Conservation (phyloP, 148 eudicot genomes). For the Selenicereus undatus region DNA sequence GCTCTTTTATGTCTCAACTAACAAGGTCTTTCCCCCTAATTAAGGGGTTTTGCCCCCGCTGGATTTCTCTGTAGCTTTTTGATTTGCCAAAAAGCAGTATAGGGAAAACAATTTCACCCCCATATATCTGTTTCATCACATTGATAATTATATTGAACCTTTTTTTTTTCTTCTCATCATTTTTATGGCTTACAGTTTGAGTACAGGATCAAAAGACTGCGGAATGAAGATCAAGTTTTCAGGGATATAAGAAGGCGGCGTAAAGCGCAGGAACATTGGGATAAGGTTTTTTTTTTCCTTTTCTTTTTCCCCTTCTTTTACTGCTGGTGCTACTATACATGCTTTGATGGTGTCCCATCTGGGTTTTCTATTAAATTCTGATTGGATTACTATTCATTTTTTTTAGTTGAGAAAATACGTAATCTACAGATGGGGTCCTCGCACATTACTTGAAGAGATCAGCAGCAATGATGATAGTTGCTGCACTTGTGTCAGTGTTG, state of each 20-base stretch:
- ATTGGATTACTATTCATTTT: slow-evolving; percentile 8
- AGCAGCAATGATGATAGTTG: slow-evolving; percentile 29
- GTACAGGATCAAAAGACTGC: slow-evolving; percentile 74
- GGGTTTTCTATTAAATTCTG: background rate
- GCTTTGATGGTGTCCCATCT: background rate
- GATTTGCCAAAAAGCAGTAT: background rate
- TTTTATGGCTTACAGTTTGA: slow-evolving; percentile 49
- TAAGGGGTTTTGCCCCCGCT: background rate
- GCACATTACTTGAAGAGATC: slow-evolving; percentile 42
- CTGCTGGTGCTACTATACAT: background rate
- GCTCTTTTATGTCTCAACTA: background rate
- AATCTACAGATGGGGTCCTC: slow-evolving; percentile 66
- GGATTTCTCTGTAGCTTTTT: too few species aligned
- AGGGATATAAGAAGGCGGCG: slow-evolving; percentile 51
- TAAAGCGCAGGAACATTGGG: slow-evolving; percentile 84
- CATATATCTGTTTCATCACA: background rate
- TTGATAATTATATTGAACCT: background rate
- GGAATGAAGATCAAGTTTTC: slow-evolving; percentile 66
- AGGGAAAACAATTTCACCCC: background rate
- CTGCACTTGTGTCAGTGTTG: slow-evolving; percentile 37
- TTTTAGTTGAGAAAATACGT: slow-evolving; percentile 84
- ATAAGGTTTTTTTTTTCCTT: slow-evolving; percentile 41
- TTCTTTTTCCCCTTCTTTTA: background rate
- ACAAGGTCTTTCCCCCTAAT: background rate
- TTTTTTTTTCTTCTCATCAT: slow-evolving; percentile 7